Evolutionary conservation across 2,329 filamentous ascomycete genomes (phyloP).

Genomic region (Fusarium protoensiforme): DNA sequence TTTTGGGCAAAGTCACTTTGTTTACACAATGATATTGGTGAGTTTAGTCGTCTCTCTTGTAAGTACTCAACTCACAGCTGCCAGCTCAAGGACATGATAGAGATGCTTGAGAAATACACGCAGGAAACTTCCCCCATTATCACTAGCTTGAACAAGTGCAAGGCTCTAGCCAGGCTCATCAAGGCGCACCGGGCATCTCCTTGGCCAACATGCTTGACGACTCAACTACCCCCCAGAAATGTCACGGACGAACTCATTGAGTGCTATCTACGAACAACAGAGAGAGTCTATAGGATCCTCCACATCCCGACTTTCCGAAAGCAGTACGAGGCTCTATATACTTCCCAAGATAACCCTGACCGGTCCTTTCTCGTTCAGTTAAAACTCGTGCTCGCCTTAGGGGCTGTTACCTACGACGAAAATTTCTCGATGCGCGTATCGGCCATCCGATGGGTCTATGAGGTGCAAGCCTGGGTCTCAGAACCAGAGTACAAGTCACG

Average conservation of each 20-base stretch:
- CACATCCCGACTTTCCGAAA: conserved; percentile 62
- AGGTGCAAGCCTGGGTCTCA: conserved; percentile 65
- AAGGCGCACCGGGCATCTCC: conserved; percentile 59
- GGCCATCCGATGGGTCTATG: conserved; percentile 67
- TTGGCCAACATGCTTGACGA: conserved; percentile 57
- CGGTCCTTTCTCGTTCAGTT: conserved; percentile 64
- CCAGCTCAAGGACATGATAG: conserved; percentile 57
- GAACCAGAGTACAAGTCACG: conserved; percentile 64
- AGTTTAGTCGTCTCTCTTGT: conserved; percentile 21
- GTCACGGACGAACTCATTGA: conserved; percentile 60
- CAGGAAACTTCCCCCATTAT: conserved; percentile 51
- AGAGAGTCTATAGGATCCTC: conserved; percentile 60
- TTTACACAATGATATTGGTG: conserved; percentile 61
- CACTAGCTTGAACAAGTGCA: conserved; percentile 59
- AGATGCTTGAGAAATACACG: conserved; percentile 54
- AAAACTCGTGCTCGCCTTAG: conserved; percentile 69
- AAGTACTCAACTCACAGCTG: conserved; percentile 9
- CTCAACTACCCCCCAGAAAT: conserved; percentile 58
- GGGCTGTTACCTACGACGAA: conserved; percentile 61
- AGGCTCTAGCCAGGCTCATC: conserved; percentile 62
- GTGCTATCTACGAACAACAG: conserved; percentile 60
- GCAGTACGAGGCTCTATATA: conserved; percentile 64
- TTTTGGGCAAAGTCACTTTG: conserved; percentile 68
- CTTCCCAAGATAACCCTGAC: conserved; percentile 42
- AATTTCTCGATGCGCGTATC: conserved; percentile 59